Evolutionary conservation across 305 asterid species (phyloP), one percentile per base, ranked within the genome.

Genomic region (Fraxinus paxiana): DNA sequence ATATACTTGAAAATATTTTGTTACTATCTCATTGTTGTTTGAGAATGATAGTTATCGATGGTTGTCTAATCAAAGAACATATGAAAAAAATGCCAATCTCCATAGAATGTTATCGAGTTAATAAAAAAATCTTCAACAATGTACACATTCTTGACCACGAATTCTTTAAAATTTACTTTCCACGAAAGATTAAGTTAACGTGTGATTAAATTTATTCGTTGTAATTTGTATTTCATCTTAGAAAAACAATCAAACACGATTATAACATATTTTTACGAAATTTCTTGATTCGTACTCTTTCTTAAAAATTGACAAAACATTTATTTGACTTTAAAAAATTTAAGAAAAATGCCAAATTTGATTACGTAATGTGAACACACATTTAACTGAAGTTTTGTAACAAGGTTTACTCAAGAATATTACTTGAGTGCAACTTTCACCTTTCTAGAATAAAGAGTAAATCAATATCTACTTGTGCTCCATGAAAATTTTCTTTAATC

Each of bases 351-450:
- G 61, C 22, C 61, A 48, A 48, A 4, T 15, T 48, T 48, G 59
- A 48, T 48, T 48, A 48, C n/a, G 20, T 3, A 48, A 48, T 17
- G 63, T 17, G 26, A 17, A 17, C 30, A 20, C 9, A 6, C 28
- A 6, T 20, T 56, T 2, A 20, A 56, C 5, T 56, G 24, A 13
- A 30, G 41, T 69, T 69, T 28, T 2, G 9, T 4, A 13, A 69
- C 22, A n/a, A 13, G 17, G 9, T 28, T 20, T 2, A 30, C 41
- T 30, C 38, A 31, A 69, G 75, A 69, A 31, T 69, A 31, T 69
- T 69, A 69, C 75, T 69, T 30, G 75, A 69, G 43, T 69, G 75
- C 41, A 28, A 69, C 41, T 28, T 69, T 69, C 20, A 69, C 41
- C 43, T 28, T 31, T 31, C 12, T 13, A 69, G 41, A 15, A 4